Percentiles rank a stretch among this genome's conserved stretches.
Evolutionary conservation across 768 basidiomycete genomes (phyloP).

Genomic region (Mycena filopes): DNA sequence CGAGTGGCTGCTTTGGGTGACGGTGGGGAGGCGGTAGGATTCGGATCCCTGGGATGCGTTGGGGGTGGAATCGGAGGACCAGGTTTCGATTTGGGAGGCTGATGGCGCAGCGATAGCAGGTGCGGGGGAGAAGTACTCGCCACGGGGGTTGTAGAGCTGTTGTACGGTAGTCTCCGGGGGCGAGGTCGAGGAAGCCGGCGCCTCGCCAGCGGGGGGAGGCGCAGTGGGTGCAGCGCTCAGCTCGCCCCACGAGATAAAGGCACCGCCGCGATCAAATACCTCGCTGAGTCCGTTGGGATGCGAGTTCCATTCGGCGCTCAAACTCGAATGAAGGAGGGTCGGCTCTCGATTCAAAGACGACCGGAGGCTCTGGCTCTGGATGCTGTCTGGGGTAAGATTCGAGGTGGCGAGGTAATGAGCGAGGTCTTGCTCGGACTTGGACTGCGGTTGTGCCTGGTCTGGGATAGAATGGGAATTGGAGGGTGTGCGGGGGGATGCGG

Average conservation of each 20-base stretch:
- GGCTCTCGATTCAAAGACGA: constrained; percentile 14
- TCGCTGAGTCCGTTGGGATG: constrained; percentile 6
- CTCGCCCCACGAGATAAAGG: constrained; percentile 23
- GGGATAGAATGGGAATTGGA: constrained; percentile 13
- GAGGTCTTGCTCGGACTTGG: constrained; percentile 35
- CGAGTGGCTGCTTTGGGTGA: background rate
- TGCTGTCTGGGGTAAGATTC: constrained; percentile 7
- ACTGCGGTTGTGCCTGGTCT: constrained; percentile 18
- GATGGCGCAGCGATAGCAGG: background rate
- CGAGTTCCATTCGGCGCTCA: constrained; percentile 19
- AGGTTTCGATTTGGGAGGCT: constrained; percentile 2
- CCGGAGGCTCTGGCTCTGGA: background rate
- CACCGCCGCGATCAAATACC: constrained; percentile 21
- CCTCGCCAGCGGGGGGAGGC: background rate
- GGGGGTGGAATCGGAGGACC: constrained; percentile 8
- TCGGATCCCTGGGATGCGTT: background rate
- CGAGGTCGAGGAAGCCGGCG: background rate
- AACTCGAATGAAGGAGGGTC: constrained; percentile 20
- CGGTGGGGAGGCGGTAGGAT: constrained; percentile 9
- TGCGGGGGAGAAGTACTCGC: constrained; percentile 14
- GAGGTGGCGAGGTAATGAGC: constrained; percentile 33
- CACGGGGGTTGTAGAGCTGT: constrained; percentile 20
- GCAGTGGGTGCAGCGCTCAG: background rate
- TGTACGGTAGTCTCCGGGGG: background rate
- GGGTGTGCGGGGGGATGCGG: background rate